Percentiles rank a stretch among this genome's conserved stretches.
Evolutionary conservation across 306 rosid genomes (phyloP).

Genomic region (Acacia confusa): DNA sequence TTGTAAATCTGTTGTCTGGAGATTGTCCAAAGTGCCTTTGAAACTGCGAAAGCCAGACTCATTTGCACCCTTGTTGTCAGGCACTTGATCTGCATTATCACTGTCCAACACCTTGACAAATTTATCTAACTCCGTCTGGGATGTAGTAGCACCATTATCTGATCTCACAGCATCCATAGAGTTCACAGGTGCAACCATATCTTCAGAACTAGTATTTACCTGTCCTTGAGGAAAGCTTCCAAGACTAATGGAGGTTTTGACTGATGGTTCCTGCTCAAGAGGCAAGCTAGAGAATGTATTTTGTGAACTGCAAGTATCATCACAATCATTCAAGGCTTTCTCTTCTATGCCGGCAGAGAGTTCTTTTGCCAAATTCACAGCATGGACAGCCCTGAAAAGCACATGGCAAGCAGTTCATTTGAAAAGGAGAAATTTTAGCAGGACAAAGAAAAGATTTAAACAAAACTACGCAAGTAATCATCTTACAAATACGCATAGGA

Average conservation of each 20-base stretch:
- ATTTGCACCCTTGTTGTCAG: constrained; percentile 60
- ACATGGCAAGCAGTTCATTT: constrained; percentile 28
- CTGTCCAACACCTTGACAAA: constrained; percentile 57
- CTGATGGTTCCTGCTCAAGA: constrained; percentile 77
- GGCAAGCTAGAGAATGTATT: constrained; percentile 91
- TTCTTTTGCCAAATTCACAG: constrained; percentile 92
- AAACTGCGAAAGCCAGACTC: constrained; percentile 58
- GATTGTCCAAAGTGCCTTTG: constrained; percentile 50
- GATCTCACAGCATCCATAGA: constrained; percentile 47
- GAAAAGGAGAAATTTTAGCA: constrained; percentile 17
- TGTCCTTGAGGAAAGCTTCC: constrained; percentile 95
- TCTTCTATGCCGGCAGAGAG: constrained; percentile 80
- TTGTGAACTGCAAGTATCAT: constrained; percentile 86
- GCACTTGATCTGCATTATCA: constrained; percentile 69
- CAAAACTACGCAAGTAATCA: background rate
- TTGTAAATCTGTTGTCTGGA: constrained; percentile 62
- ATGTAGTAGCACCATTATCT: constrained; percentile 40
- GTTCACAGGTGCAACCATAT: constrained; percentile 47
- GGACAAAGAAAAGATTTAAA: background rate
- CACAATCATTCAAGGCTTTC: constrained; percentile 70
- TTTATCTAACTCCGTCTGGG: constrained; percentile 51
- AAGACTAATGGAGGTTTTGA: constrained; percentile 80
- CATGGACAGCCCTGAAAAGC: constrained; percentile 85
- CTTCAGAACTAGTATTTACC: constrained; percentile 92
- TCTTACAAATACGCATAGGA: constrained; percentile 1